A percentile compares a stretch with the other conserved stretches of the same genome.
phyloP scores from a whole-genome alignment of 2,329 filamentous ascomycete species.

The Coleophoma cylindrospora region DNA sequence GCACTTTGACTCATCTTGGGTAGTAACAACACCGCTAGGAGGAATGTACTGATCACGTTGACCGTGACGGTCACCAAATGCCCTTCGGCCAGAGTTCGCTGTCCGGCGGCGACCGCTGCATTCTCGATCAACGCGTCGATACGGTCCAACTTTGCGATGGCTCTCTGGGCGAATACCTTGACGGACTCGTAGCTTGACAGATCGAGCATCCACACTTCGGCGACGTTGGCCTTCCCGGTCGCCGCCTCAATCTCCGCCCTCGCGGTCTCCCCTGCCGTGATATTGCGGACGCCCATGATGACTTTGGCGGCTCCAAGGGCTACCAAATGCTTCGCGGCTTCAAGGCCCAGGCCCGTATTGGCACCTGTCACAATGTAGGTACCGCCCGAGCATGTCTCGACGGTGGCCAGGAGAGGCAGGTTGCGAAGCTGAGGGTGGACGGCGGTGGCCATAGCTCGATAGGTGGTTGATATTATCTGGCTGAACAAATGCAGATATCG shows the following conservation, averaged over 20 bases:
- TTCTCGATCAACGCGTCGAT: slow-evolving; percentile 40
- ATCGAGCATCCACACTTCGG: slow-evolving; percentile 9
- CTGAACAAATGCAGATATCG: not conserved
- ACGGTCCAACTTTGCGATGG: slow-evolving; percentile 28
- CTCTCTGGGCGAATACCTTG: slow-evolving; percentile 6
- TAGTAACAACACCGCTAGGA: slow-evolving; percentile 18
- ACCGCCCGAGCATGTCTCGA: slow-evolving; percentile 2
- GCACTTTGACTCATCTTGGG: slow-evolving; percentile 19
- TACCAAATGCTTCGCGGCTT: slow-evolving; percentile 31
- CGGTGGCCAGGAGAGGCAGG: slow-evolving; percentile 4
- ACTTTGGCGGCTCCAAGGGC: slow-evolving; percentile 28
- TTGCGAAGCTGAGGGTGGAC: not conserved
- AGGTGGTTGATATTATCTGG: not conserved
- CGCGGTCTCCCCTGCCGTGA: slow-evolving; percentile 29
- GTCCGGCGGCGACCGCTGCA: slow-evolving; percentile 9
- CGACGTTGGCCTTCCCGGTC: slow-evolving; percentile 5
- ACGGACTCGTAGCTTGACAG: slow-evolving; percentile 6
- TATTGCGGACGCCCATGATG: slow-evolving; percentile 27
- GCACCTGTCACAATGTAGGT: slow-evolving; percentile 32
- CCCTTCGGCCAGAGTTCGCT: slow-evolving; percentile 10
- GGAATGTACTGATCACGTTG: slow-evolving; percentile 24
- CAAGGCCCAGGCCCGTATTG: slow-evolving; percentile 35
- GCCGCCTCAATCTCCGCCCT: slow-evolving; percentile 25
- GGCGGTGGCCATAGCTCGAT: not conserved
- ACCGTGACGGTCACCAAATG: slow-evolving; percentile 14